These are phyloP conservation scores for Dendryphion nanum DNA, from an alignment of 2,329 filamentous ascomycete species.

Conservation along the genomic window DNA sequence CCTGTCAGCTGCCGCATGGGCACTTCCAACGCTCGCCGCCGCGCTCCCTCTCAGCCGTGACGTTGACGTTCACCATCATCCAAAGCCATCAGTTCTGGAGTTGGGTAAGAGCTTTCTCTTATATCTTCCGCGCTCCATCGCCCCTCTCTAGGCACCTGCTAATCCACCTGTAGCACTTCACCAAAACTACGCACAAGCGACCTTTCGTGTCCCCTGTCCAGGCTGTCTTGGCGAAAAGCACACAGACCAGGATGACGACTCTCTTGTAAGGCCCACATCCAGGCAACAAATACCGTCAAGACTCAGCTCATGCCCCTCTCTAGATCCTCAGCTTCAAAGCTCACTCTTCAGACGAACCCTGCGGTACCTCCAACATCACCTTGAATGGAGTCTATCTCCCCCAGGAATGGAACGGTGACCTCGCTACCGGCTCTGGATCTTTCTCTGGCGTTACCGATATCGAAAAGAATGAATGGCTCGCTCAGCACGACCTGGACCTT, in stretches of 20 bases:
- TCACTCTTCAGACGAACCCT: conserved; percentile 36
- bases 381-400: conserved; percentile 41
- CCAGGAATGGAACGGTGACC: conserved; percentile 39
- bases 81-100: conserved; percentile 17
- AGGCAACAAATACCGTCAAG: conserved; percentile 27
- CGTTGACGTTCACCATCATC: conserved; percentile 15
- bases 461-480: conserved; percentile 32
- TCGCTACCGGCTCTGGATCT: conserved; percentile 34
- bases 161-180: conserved; percentile 27
- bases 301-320: conserved; percentile 23
- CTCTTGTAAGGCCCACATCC: conserved; percentile 39
- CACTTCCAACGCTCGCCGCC: conserved; percentile 26
- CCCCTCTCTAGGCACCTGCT: conserved; percentile 35
- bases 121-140: conserved; percentile 17
- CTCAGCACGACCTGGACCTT: conserved; percentile 36
- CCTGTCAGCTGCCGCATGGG: conserved; percentile 29
- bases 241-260: conserved; percentile 41
- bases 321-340: conserved; percentile 45
- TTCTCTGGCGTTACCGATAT: conserved; percentile 28
- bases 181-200: conserved; percentile 39
- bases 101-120: conserved; percentile 27
- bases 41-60: conserved; percentile 19
- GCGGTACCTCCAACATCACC: conserved; percentile 42
- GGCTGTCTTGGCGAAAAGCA: conserved; percentile 42
- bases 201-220: conserved; percentile 42